phyloP scores from a whole-genome alignment of 305 asterid species.

The Striga hermonthica region DNA sequence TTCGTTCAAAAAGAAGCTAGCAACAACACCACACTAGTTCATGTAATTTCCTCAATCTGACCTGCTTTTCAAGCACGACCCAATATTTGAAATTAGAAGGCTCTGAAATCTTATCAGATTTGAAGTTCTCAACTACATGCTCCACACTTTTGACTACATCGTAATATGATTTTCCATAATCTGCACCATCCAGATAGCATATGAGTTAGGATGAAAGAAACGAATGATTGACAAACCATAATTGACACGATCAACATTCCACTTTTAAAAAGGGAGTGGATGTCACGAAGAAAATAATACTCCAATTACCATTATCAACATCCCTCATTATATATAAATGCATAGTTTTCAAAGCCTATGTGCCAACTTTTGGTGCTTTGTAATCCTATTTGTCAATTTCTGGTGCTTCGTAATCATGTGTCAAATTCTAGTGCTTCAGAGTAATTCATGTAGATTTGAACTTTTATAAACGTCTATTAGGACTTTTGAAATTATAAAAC shows the following conservation, averaged over 20 bases:
- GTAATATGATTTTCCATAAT: slow-evolving; percentile 72
- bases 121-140: slow-evolving; percentile 72
- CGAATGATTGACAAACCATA: slow-evolving; percentile 8
- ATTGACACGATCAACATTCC: slow-evolving; percentile 25
- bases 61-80: slow-evolving; percentile 95
- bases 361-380: no score
- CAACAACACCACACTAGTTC: slow-evolving; percentile 19
- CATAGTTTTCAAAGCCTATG: no score
- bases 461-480: no score
- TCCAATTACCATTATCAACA: background rate
- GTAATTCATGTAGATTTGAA: no score
- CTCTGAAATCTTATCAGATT: slow-evolving; percentile 62
- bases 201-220: slow-evolving; percentile 24
- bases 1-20: slow-evolving; percentile 22
- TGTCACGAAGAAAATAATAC: slow-evolving; percentile 12
- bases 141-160: slow-evolving; percentile 75
- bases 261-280: slow-evolving; percentile 22
- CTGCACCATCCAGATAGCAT: slow-evolving; percentile 45
- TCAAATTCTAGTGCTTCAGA: no score
- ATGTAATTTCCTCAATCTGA: slow-evolving; percentile 33
- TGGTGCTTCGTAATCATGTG: no score
- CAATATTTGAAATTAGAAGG: slow-evolving; percentile 81
- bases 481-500: no score
- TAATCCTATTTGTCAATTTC: no score
- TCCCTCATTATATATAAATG: no score